Base-by-base conservation (phyloP, 2,329 filamentous ascomycete species). In the Seiridium unicorne region DNA sequence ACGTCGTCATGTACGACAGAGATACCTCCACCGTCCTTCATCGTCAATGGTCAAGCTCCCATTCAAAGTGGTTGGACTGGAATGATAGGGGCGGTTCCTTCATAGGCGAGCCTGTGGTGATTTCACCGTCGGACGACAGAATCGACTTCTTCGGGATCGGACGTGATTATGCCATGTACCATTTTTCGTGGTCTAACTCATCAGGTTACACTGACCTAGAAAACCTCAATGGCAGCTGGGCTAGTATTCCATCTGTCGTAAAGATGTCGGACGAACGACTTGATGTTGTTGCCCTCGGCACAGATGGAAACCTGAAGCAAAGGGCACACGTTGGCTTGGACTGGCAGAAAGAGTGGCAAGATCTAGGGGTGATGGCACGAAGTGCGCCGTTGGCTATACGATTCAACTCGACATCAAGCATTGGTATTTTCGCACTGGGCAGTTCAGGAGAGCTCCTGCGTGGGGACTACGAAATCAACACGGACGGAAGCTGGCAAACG, bases 331-430 rank as follows among this genome's bases (percentile, higher is more conserved):
- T 51, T 2, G 61, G 54, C 3, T 44, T 26, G 10, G 42, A 2
- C 4, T 62, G 55, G 58, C 35, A 18, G 18, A 36, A 55, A 11
- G 51, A 51, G n/a, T 65, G 62, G 64, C 51, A 63, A 42, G 60
- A 64, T 47, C 38, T 65, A 40, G 53, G 60, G 13, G 55, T 63
- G 46, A 55, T 60, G 51, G 47, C 62, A 57, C 57, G 63, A 56
- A 62, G 64, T 44, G 64, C 64, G 5, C 64, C 67, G 44, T 56
- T 63, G 10, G 54, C 58, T 3, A 47, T 59, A 6, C n/a, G 18
- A 18, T 51, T 44, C 11, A 44, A 46, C 11, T 31, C 49, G 13
- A n/a, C 38, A 31, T 11, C 48, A n/a, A 55, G 5, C 18, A 26
- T 53, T 7, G 42, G 3, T 5, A 13, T 61, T 4, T 61, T 59